Base-by-base conservation (phyloP, 2,329 filamentous ascomycete genomes). In the Juglanconis juglandina region DNA sequence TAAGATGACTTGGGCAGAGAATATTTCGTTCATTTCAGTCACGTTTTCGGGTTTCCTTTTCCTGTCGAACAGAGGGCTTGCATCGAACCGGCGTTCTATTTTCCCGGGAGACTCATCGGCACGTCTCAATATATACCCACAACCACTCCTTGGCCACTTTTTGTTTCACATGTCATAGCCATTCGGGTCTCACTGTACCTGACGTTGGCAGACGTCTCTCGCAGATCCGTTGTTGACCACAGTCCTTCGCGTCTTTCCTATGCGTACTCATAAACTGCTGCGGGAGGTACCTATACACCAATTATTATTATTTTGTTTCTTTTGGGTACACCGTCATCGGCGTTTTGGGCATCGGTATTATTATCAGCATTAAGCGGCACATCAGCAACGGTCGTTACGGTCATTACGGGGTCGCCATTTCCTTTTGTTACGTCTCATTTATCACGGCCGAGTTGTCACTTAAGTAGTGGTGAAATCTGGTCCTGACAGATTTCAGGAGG, bases 1-100 rank as follows among this genome's bases (percentile, higher is more conserved):
- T 83, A 64, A 72, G 24, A 3, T 8, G 14, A n/a, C 35, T 3
- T 9, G 17, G 13, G 14, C 24, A 32, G 39, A 32, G 33, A 34
- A 32, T 17, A 10, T 7, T 14, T 9, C 14, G 42, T 56, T 44
- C 35, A 39, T 51, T 56, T 39, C 46, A 33, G 11, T 44, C 42
- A 41, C 42, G 32, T 24, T 49, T 32, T 34, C 37, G 14, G 30
- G 8, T 14, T 10, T 37, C 24, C 4, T 11, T 34, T 17, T 10
- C 35, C 11, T 24, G n/a, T 30, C 35, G 14, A 32, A 13, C 11
- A 13, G 13, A 9, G 13, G 41, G 11, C 7, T 13, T 11, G 11
- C 11, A 9, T 13, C 41, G 41, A 13, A n/a, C 11, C 11, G 37
- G 37, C 24, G 24, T 24, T 24, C 24, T 24, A 24, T 24, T 24